phyloP scores from a whole-genome alignment of 257 asterid genomes.

The Sherardia arvensis region DNA sequence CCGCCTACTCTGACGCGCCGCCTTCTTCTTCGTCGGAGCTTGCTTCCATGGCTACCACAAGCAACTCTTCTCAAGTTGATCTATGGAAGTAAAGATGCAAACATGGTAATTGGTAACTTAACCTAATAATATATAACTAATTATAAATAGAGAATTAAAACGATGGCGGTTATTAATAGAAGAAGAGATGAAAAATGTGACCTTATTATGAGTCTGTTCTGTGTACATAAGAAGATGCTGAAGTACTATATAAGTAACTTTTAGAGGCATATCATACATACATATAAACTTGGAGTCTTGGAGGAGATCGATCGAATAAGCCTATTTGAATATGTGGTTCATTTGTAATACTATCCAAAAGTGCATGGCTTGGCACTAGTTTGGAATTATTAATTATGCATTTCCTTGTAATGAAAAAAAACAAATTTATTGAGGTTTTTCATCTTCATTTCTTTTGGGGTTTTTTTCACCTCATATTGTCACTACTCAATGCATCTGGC shows the following conservation, averaged over 20 bases:
- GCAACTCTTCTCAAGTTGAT: slow-evolving; percentile 25
- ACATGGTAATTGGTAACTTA: neutral
- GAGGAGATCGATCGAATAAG: slow-evolving; percentile 2
- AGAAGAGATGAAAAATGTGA: slow-evolving; percentile 6
- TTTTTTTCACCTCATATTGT: neutral
- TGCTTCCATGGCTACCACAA: slow-evolving; percentile 24
- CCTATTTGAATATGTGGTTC: slow-evolving; percentile 3
- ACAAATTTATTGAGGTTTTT: neutral
- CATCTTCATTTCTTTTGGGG: neutral
- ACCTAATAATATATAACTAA: slow-evolving; percentile 5
- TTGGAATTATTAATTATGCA: slow-evolving; percentile 15
- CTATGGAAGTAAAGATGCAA: slow-evolving; percentile 35
- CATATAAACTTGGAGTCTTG: neutral
- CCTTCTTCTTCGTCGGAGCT: slow-evolving; percentile 13
- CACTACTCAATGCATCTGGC: too few species aligned
- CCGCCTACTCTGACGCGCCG: slow-evolving; percentile 14
- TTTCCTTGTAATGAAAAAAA: slow-evolving; percentile 10
- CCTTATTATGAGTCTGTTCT: slow-evolving; percentile 10
- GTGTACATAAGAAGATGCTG: slow-evolving; percentile 30
- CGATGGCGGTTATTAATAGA: neutral
- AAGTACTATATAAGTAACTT: slow-evolving; percentile 1
- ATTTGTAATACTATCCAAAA: slow-evolving; percentile 9
- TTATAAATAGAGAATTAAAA: slow-evolving; percentile 4
- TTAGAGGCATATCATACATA: slow-evolving; percentile 4
- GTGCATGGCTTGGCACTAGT: neutral